Evolutionary conservation across 257 asterid species (phyloP).

Genomic region (Cordia subcordata): DNA sequence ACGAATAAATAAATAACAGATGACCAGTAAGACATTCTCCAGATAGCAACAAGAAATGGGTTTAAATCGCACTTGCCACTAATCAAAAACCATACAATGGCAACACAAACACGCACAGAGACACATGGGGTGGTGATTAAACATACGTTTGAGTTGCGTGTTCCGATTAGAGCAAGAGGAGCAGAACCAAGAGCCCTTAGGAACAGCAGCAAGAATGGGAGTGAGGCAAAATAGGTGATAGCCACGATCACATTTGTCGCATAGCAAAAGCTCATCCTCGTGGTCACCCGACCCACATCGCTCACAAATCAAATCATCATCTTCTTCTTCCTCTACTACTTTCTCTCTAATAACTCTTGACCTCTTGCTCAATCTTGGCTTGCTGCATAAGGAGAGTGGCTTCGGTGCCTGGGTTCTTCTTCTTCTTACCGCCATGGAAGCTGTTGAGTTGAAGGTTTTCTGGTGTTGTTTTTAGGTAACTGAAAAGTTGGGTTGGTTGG

Average conservation of each 20-base stretch:
- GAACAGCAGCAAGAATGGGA: conserved; percentile 71
- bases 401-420: conserved; percentile 65
- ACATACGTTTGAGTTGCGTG: conserved; percentile 32
- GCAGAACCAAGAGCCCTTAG: conserved; percentile 78
- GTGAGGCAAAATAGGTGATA: conserved; percentile 71
- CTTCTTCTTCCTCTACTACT: conserved; percentile 16
- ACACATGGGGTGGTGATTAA: no score
- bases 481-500: neutral
- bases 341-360: conserved; percentile 20
- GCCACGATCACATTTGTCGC: conserved; percentile 81
- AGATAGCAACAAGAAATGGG: no score
- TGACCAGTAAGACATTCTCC: no score
- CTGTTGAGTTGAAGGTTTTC: neutral
- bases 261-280: conserved; percentile 63
- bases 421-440: conserved; percentile 17
- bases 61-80: no score
- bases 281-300: conserved; percentile 70
- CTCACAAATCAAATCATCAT: conserved; percentile 45
- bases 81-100: neutral
- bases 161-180: conserved; percentile 41
- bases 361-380: conserved; percentile 18
- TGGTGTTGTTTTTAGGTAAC: neutral
- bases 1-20: no score
- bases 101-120: no score
- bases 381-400: conserved; percentile 16